Evolutionary conservation across 2,329 filamentous ascomycete species (phyloP).

Genomic region (Talaromyces verruculosus): DNA sequence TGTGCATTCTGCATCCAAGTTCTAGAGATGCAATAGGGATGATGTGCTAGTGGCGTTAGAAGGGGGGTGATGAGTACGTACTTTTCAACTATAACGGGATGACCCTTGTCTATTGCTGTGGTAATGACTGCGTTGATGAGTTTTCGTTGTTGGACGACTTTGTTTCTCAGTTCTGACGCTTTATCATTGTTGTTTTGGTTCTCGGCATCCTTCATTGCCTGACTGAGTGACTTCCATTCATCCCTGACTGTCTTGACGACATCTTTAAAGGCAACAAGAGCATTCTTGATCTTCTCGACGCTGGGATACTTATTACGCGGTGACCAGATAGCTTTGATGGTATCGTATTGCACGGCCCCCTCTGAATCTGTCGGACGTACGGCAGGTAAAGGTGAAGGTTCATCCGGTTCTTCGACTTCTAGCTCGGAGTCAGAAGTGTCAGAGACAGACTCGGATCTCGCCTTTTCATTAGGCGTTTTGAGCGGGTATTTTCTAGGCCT

Average conservation of each 20-base stretch:
- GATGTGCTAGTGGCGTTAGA: constrained; percentile 28
- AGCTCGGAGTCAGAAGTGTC: constrained; percentile 53
- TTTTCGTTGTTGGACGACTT: constrained; percentile 59
- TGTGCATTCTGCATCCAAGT: constrained; percentile 38
- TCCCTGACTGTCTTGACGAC: constrained; percentile 61
- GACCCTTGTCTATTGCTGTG: constrained; percentile 46
- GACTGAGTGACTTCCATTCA: constrained; percentile 59
- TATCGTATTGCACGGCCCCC: constrained; percentile 58
- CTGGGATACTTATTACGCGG: constrained; percentile 53
- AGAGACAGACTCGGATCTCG: constrained; percentile 49
- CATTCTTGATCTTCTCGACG: constrained; percentile 54
- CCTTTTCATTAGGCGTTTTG: constrained; percentile 29
- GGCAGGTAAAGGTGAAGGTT: constrained; percentile 56
- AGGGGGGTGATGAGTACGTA: constrained; percentile 39
- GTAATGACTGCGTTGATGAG: constrained; percentile 54
- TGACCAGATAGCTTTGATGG: constrained; percentile 62
- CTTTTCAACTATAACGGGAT: constrained; percentile 51
- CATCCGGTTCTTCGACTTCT: constrained; percentile 53
- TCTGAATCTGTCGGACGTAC: constrained; percentile 54
- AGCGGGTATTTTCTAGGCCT: constrained; percentile 26
- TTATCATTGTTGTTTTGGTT: constrained; percentile 57
- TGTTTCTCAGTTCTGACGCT: constrained; percentile 55
- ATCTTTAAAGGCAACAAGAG: constrained; percentile 59
- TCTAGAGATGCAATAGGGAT: constrained; percentile 34
- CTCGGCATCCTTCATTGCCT: constrained; percentile 58